phyloP scores from a whole-genome alignment of 176 grass and related monocot species.

The Poa pratensis region DNA sequence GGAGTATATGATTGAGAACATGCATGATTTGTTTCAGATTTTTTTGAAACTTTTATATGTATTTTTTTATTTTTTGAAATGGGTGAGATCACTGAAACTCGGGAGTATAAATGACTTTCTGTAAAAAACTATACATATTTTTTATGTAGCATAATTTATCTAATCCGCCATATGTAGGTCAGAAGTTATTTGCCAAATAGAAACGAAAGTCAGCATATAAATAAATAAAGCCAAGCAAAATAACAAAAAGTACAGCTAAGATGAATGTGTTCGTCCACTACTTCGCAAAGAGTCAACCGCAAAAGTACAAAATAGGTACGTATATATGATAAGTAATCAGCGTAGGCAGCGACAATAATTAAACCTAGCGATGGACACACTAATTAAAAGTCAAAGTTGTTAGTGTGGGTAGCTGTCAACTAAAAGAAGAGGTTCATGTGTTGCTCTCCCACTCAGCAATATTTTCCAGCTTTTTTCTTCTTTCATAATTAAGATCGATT shows the following conservation, averaged over 20 bases:
- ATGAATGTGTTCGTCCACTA: constrained; percentile 52
- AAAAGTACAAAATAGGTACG: neutral
- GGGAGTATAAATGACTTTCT: too few relatives aligned
- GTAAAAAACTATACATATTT: too few relatives aligned
- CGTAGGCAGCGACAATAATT: neutral
- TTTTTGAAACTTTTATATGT: too few relatives aligned
- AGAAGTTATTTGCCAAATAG: neutral
- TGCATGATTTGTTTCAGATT: too few relatives aligned
- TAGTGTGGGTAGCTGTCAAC: constrained; percentile 43
- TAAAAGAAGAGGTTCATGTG: constrained; percentile 52
- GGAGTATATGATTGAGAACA: too few relatives aligned
- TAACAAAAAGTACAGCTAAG: neutral
- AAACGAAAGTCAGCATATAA: constrained; percentile 16
- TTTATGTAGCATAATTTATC: neutral
- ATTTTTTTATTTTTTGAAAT: too few relatives aligned
- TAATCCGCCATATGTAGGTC: neutral
- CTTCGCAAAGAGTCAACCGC: constrained; percentile 37
- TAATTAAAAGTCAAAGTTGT: constrained; percentile 36
- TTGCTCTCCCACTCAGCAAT: constrained; percentile 56
- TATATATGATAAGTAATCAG: neutral
- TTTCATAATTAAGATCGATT: neutral
- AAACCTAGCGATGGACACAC: neutral
- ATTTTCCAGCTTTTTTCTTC: constrained; percentile 1
- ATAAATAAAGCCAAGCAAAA: neutral
- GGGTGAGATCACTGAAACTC: too few relatives aligned